Conservation (phyloP, 768 basidiomycete species). For the Cystofilobasidium bisporidii region DNA sequence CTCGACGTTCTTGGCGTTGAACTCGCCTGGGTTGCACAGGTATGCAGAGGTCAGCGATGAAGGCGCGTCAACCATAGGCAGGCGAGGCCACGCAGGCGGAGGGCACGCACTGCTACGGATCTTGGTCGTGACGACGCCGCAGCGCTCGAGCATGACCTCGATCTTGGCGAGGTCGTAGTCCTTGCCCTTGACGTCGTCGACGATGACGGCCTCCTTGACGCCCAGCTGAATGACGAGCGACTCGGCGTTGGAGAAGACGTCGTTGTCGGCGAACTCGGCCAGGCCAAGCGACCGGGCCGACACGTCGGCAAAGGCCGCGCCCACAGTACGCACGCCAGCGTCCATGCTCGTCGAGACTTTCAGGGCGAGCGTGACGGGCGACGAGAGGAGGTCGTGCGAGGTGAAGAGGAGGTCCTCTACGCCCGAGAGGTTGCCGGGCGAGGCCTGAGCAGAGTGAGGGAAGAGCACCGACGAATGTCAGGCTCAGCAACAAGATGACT, state of each 20-base stretch:
- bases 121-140: slow-evolving; percentile 81
- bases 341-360: slow-evolving; percentile 51
- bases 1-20: slow-evolving; percentile 63
- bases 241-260: slow-evolving; percentile 93
- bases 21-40: slow-evolving; percentile 55
- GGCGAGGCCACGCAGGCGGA: background rate
- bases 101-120: slow-evolving; percentile 62
- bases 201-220: slow-evolving; percentile 91
- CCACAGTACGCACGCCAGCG: slow-evolving; percentile 47
- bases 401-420: slow-evolving; percentile 74
- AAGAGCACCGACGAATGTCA: too few species aligned
- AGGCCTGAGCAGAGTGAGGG: slow-evolving; percentile 46
- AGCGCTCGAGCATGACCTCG: slow-evolving; percentile 74
- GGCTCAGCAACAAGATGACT: too few species aligned
- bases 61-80: too few species aligned
- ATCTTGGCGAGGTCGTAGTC: slow-evolving; percentile 84
- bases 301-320: slow-evolving; percentile 85
- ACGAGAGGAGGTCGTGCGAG: slow-evolving; percentile 64
- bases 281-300: slow-evolving; percentile 76
- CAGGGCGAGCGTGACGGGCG: slow-evolving; percentile 72
- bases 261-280: slow-evolving; percentile 85
- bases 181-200: slow-evolving; percentile 36
- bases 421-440: slow-evolving; percentile 58
- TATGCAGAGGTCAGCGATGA: background rate
- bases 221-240: slow-evolving; percentile 90